Base-by-base conservation (phyloP, 805 yeast genomes). In the Pichia californica region DNA sequence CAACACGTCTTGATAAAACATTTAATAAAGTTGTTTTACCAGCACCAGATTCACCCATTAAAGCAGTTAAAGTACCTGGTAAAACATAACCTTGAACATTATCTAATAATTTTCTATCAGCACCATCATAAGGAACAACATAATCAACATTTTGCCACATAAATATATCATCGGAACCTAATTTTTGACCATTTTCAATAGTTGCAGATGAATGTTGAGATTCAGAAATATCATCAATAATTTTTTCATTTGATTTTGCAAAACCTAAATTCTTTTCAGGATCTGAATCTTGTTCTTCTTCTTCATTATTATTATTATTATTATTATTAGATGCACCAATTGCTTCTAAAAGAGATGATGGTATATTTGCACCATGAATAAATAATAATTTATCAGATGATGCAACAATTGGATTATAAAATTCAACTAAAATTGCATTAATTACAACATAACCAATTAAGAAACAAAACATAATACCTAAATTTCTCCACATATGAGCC, bases 401-500 rank as follows among this genome's bases (percentile, higher is more conserved):
- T 15, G 56, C 51, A 36, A 40, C 54, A 9, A 55, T 48, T 25
- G 63, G 65, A 41, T 59, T 59, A 41, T 52, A 55, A 16, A 40
- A 11, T 44, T 68, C 73, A 31, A 57, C 61, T 3, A 61, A 45
- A 18, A 63, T 7, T 5, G 57, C 48, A 38, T 58, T 54, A 23
- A 62, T 45, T 3, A 40, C 30, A 27, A 73, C 49, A 57, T 71
- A 70, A 49, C 72, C 68, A 14, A 71, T 29, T 30, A 66, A 58
- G 52, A 68, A 73, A 7, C 58, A 73, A 52, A 72, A 46, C 45
- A 68, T 44, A 44, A 75, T 70, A 47, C 80, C 95, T 43, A 82
- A 70, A 59, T 87, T 83, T 67, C 95, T 78, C 95, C 95, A 87
- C 40, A 74, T 71, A 60, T 87, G 86, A 20, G 61, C 49, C 54